Conservation (phyloP, 2,329 filamentous ascomycete genomes). For the Achaetomium macrosporum region DNA sequence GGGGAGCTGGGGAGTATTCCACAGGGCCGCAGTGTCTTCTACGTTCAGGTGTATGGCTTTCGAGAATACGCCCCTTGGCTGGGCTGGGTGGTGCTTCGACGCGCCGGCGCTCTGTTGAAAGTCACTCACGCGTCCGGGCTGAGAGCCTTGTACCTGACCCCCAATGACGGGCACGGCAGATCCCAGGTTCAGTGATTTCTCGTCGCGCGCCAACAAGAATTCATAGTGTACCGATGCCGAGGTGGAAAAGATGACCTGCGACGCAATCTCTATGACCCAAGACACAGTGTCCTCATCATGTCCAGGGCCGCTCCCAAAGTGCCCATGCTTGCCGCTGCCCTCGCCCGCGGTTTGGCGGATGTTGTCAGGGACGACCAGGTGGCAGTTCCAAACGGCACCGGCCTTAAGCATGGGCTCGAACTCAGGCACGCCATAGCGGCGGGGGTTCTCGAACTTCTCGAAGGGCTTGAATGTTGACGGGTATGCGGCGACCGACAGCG, state of each 20-base stretch:
- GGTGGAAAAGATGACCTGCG: constrained; percentile 88
- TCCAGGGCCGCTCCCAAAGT: constrained; percentile 41
- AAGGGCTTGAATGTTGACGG: constrained; percentile 80
- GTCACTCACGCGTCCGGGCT: constrained; percentile 69
- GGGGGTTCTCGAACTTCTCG: constrained; percentile 63
- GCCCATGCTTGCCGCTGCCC: constrained; percentile 39
- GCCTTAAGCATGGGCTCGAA: constrained; percentile 97
- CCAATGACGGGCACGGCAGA: constrained; percentile 42
- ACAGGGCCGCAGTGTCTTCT: constrained; percentile 82
- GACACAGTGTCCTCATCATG: constrained; percentile 55
- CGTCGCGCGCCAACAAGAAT: constrained; percentile 76
- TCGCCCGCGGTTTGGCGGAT: constrained; percentile 63
- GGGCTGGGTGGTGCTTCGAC: constrained; percentile 47
- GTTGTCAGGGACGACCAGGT: constrained; percentile 71
- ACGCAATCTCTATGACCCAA: constrained; percentile 88
- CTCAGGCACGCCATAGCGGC: constrained; percentile 71
- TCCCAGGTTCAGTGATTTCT: constrained; percentile 69
- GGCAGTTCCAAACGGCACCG: constrained; percentile 77
- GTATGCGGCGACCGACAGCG: constrained; percentile 78
- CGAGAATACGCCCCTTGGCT: constrained; percentile 75
- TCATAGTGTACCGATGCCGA: constrained; percentile 87
- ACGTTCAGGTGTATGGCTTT: constrained; percentile 70
- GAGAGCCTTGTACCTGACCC: constrained; percentile 44
- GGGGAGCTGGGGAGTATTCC: constrained; percentile 86
- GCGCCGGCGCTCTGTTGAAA: constrained; percentile 61